Conservation (phyloP, 2,329 filamentous ascomycete genomes). For the Botrytis galanthina region DNA sequence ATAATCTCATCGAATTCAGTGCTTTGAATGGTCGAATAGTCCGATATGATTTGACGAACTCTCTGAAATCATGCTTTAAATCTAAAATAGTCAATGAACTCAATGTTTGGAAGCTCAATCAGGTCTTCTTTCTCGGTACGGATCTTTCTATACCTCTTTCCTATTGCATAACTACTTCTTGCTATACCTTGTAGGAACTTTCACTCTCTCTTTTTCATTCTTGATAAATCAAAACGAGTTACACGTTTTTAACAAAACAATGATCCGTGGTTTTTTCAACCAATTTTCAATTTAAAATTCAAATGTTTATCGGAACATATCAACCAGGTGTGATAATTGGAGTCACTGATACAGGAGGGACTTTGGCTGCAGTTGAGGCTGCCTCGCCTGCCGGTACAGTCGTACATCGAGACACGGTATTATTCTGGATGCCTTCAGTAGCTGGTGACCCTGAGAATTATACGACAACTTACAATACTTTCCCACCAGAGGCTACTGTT, state of each 20-base stretch:
- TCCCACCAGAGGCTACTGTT: background rate
- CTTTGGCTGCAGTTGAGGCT: background rate
- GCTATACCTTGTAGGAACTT: background rate
- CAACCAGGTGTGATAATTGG: background rate
- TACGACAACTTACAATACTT: background rate
- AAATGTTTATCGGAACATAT: background rate
- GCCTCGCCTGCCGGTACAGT: background rate
- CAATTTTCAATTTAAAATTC: background rate
- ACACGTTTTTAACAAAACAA: background rate
- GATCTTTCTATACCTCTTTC: background rate
- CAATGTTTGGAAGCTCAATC: background rate
- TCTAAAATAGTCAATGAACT: background rate
- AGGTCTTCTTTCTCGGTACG: background rate
- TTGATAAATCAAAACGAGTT: background rate
- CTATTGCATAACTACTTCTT: background rate
- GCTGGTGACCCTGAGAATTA: background rate
- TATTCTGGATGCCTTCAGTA: background rate
- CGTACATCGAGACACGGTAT: background rate
- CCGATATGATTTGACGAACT: too few species aligned
- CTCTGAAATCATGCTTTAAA: background rate
- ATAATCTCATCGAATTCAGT: background rate
- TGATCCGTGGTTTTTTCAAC: background rate
- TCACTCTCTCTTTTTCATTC: background rate
- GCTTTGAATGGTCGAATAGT: background rate
- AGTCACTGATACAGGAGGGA: background rate